Evolutionary conservation across 2,329 filamentous ascomycete species (phyloP).

Genomic region (Acarospora socialis): DNA sequence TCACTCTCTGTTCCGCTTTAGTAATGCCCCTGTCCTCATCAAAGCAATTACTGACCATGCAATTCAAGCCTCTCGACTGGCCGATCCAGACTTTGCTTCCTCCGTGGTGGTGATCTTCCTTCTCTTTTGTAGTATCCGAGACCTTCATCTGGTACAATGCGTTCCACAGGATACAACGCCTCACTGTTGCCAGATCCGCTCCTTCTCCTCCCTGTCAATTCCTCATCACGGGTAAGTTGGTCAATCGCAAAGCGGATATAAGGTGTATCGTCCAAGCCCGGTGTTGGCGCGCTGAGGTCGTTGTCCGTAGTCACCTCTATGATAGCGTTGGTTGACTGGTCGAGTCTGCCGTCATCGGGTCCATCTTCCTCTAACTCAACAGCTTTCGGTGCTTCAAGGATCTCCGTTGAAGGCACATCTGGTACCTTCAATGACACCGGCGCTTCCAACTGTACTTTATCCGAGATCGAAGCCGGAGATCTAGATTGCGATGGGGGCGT

Average conservation of each 20-base stretch:
- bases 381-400: not conserved
- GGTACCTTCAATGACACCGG: too few species aligned
- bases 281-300: conserved; percentile 41
- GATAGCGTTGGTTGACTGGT: conserved; percentile 17
- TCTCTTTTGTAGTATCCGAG: conserved; percentile 26
- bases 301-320: conserved; percentile 20
- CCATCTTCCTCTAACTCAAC: not conserved
- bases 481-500: conserved; percentile 27
- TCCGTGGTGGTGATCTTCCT: not conserved
- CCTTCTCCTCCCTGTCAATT: conserved; percentile 41
- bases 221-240: conserved; percentile 63
- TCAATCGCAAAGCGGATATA: conserved; percentile 86
- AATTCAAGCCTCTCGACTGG: too few species aligned
- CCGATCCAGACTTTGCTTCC: too few species aligned
- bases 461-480: conserved; percentile 18
- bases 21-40: not conserved
- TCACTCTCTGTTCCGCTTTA: conserved; percentile 11
- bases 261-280: conserved; percentile 68
- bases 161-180: conserved; percentile 34
- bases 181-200: conserved; percentile 30
- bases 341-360: conserved; percentile 15
- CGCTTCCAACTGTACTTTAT: too few species aligned
- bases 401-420: conserved; percentile 12
- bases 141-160: conserved; percentile 33
- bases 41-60: not conserved